A percentile compares a stretch with the other conserved stretches of the same genome.
Evolutionary conservation across 2,329 filamentous ascomycete genomes (phyloP).

Genomic region (Sclerotinia subarctica): DNA sequence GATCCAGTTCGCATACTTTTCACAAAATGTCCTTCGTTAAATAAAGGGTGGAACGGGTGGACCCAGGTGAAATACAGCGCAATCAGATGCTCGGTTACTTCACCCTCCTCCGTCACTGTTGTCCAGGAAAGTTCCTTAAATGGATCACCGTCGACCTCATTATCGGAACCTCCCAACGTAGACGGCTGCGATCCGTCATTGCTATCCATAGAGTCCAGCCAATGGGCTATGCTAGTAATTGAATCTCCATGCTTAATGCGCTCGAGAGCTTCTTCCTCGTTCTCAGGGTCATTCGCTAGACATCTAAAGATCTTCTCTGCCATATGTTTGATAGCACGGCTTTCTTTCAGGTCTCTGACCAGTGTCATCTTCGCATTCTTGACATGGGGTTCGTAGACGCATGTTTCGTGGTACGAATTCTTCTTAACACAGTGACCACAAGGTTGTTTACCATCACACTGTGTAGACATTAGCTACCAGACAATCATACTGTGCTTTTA

Average conservation of each 20-base stretch:
- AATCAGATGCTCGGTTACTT: constrained; percentile 37
- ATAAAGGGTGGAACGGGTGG: constrained; percentile 39
- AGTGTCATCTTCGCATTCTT: constrained; percentile 40
- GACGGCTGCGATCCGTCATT: constrained; percentile 30
- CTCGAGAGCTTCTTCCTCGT: constrained; percentile 36
- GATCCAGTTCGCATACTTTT: constrained; percentile 31
- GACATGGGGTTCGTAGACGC: constrained; percentile 39
- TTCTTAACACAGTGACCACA: constrained; percentile 38
- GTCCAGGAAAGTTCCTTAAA: constrained; percentile 31
- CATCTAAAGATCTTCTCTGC: constrained; percentile 26
- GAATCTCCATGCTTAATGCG: constrained; percentile 35
- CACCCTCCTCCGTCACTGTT: constrained; percentile 31
- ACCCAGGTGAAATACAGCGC: constrained; percentile 40
- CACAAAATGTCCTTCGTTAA: constrained; percentile 37
- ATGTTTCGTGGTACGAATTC: constrained; percentile 27
- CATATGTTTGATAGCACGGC: not conserved
- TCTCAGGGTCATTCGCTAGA: constrained; percentile 34
- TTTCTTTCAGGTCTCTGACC: constrained; percentile 30
- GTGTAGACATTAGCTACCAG: constrained; percentile 2
- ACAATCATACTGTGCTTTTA: not conserved
- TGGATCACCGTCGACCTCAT: constrained; percentile 30
- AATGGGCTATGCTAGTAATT: constrained; percentile 35
- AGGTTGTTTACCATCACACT: constrained; percentile 40
- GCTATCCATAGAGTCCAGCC: constrained; percentile 33
- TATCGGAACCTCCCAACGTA: constrained; percentile 26